Conservation (phyloP, 2,329 filamentous ascomycete species). For the Allantophomopsis lycopodina region DNA sequence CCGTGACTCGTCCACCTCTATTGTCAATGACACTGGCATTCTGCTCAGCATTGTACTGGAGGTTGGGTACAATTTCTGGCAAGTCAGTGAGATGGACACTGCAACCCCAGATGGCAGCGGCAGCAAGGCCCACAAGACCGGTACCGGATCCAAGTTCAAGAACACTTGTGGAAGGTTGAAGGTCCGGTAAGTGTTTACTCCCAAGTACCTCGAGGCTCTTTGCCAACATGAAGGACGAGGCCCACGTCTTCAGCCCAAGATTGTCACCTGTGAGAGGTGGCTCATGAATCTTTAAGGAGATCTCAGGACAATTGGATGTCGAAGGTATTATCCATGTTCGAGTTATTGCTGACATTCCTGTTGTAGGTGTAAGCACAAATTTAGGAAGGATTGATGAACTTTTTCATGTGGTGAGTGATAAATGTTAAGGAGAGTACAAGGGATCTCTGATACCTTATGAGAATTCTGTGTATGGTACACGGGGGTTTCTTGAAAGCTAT, state of each 20-base stretch:
- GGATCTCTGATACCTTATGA: too few species aligned
- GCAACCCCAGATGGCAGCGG: conserved; percentile 55
- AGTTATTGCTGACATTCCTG: conserved; percentile 48
- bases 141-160: conserved; percentile 86
- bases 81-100: conserved; percentile 70
- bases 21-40: conserved; percentile 44
- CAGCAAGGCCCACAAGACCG: conserved; percentile 77
- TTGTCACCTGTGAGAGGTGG: conserved; percentile 80
- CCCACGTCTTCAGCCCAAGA: conserved; percentile 91
- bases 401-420: background rate
- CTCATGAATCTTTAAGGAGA: conserved; percentile 66
- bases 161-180: conserved; percentile 14
- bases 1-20: conserved; percentile 41
- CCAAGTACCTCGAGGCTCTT: conserved; percentile 45
- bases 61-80: conserved; percentile 69
- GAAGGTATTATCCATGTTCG: conserved; percentile 44
- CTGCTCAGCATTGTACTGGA: conserved; percentile 55
- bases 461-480: too few species aligned
- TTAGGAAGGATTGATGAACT: background rate
- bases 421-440: too few species aligned
- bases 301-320: conserved; percentile 19
- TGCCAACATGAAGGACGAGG: conserved; percentile 75
- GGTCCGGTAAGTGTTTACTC: conserved; percentile 24
- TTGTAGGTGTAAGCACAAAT: conserved; percentile 1
- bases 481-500: background rate